Conservation (phyloP, 75 land plant species). For the Picea glauca region DNA sequence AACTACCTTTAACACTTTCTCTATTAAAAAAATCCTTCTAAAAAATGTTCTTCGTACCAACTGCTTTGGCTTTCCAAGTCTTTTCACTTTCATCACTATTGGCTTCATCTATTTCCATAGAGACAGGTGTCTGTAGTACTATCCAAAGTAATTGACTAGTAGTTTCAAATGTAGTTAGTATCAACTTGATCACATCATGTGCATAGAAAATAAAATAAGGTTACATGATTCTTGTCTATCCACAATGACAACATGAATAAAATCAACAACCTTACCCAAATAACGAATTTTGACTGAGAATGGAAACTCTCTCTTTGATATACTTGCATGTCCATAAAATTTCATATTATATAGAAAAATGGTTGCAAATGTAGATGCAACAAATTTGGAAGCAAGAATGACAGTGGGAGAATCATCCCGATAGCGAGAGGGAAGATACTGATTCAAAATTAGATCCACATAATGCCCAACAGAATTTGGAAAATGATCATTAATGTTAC, state of each 20-base stretch:
- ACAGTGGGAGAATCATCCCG: constrained; percentile 71
- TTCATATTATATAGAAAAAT: constrained; percentile 70
- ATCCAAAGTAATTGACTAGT: constrained; percentile 86
- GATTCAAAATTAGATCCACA: constrained; percentile 65
- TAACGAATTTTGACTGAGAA: constrained; percentile 86
- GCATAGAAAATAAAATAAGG: constrained; percentile 76
- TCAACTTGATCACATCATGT: constrained; percentile 69
- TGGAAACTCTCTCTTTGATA: constrained; percentile 43
- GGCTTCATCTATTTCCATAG: constrained; percentile 66
- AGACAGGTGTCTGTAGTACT: constrained; percentile 51
- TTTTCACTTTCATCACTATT: constrained; percentile 28
- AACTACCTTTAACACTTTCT: too few relatives aligned
- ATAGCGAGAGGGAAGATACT: constrained; percentile 73
- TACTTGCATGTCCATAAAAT: constrained; percentile 55
- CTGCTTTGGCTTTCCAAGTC: constrained; percentile 33
- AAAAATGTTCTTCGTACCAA: too few relatives aligned
- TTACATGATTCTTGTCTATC: constrained; percentile 87
- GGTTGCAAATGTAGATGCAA: constrained; percentile 66
- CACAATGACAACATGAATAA: constrained; percentile 63
- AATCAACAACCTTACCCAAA: constrained; percentile 89
- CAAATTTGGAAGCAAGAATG: constrained; percentile 60
- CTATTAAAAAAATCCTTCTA: too few relatives aligned
- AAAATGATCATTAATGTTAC: constrained; percentile 51
- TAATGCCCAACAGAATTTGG: constrained; percentile 48
- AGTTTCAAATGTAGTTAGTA: constrained; percentile 85